Evolutionary conservation across 75 land plant species (phyloP).

Genomic region (Cunninghamia lanceolata): DNA sequence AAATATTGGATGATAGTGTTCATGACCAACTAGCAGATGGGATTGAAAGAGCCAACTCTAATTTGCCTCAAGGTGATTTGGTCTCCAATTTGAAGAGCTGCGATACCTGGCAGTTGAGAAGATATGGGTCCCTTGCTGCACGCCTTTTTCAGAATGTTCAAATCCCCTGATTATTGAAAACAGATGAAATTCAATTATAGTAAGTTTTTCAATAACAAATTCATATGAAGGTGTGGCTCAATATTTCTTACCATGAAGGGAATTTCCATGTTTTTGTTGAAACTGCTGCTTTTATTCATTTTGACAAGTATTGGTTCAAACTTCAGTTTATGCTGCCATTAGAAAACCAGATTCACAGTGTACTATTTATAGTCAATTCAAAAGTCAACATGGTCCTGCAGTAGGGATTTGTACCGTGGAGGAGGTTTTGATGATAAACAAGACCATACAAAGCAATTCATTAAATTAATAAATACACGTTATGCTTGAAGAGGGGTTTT

Average conservation of each 20-base stretch:
- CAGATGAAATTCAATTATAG: neutral
- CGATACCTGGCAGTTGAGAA: constrained; percentile 72
- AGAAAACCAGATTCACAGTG: neutral
- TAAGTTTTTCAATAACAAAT: neutral
- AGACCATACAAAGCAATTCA: neutral
- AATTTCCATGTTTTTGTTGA: neutral
- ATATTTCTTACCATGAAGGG: neutral
- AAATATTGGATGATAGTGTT: neutral
- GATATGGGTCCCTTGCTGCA: constrained; percentile 82
- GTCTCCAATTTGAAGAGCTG: constrained; percentile 15
- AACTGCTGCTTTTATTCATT: constrained; percentile 2
- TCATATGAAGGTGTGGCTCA: neutral
- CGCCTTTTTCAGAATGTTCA: constrained; percentile 70
- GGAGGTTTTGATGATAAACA: neutral
- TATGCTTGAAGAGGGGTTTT: neutral
- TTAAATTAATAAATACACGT: neutral
- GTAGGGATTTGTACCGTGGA: neutral
- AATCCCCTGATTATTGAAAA: constrained; percentile 21
- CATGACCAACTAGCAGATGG: neutral
- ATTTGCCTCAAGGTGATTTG: neutral
- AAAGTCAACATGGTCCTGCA: neutral
- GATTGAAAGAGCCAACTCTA: neutral
- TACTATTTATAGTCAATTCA: neutral
- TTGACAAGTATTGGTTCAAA: neutral
- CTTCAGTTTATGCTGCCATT: neutral